A percentile compares a stretch with the other conserved stretches of the same genome.
Evolutionary conservation across 129 eudicot genomes (phyloP).

Genomic region (Flaveria brownii): DNA sequence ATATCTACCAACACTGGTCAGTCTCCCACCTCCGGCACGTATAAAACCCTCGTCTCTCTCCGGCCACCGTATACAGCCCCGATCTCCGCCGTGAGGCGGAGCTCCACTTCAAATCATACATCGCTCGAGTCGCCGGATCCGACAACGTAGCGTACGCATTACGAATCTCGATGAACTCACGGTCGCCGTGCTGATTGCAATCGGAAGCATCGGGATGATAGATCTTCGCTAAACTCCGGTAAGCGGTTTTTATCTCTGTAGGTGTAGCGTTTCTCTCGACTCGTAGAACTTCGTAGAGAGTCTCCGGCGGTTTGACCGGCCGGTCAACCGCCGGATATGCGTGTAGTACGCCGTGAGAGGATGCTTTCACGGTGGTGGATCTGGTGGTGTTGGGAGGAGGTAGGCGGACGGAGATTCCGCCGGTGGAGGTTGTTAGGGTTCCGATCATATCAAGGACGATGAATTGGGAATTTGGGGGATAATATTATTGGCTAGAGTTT

Average conservation of each 20-base stretch:
- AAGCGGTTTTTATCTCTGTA: constrained; percentile 77
- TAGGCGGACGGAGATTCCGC: background rate
- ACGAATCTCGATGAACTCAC: constrained; percentile 62
- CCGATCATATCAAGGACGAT: constrained; percentile 22
- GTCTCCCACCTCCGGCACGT: constrained; percentile 81
- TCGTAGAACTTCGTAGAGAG: constrained; percentile 66
- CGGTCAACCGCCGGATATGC: constrained; percentile 20
- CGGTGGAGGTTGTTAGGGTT: constrained; percentile 10
- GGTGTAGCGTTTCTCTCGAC: constrained; percentile 58
- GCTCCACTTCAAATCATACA: constrained; percentile 47
- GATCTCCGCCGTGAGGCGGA: constrained; percentile 22
- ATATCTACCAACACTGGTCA: constrained; percentile 83
- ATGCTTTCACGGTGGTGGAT: constrained; percentile 24
- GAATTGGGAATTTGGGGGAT: background rate
- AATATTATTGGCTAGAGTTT: background rate
- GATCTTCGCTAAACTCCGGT: constrained; percentile 72
- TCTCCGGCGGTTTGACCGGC: constrained; percentile 16
- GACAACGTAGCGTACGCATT: constrained; percentile 70
- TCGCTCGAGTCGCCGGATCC: constrained; percentile 66
- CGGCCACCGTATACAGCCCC: constrained; percentile 23
- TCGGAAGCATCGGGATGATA: constrained; percentile 78
- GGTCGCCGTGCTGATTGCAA: constrained; percentile 35
- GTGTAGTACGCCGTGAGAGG: constrained; percentile 35
- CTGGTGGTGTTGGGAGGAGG: constrained; percentile 2
- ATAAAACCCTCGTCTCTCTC: constrained; percentile 35